Percentiles rank a stretch among this genome's conserved stretches.
phyloP scores from a whole-genome alignment of 2,329 filamentous ascomycete genomes.

The Diplocarpon mali region DNA sequence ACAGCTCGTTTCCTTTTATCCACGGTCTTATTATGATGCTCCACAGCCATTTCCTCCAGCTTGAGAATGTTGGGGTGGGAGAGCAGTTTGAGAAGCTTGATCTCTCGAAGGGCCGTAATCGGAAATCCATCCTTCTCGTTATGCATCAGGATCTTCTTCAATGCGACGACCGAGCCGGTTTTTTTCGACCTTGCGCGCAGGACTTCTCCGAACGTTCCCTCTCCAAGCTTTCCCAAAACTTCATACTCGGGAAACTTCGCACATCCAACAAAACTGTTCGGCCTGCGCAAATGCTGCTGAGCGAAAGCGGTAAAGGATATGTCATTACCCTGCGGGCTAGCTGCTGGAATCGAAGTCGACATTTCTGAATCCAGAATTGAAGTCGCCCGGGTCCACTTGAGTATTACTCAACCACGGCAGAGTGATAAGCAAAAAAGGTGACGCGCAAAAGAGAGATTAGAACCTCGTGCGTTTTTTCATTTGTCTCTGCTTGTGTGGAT shows the following conservation, averaged over 20 bases:
- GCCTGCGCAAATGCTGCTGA: slow-evolving; percentile 37
- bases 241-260: slow-evolving; percentile 75
- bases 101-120: slow-evolving; percentile 95
- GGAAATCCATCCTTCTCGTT: slow-evolving; percentile 99
- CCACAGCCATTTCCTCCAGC: slow-evolving; percentile 93
- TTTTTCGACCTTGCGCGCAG: slow-evolving; percentile 75
- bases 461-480: neutral
- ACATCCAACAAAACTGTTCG: slow-evolving; percentile 67
- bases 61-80: slow-evolving; percentile 79
- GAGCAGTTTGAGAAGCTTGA: slow-evolving; percentile 93
- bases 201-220: slow-evolving; percentile 96
- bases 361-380: slow-evolving; percentile 6
- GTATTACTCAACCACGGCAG: neutral
- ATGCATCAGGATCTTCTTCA: slow-evolving; percentile 99
- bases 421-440: neutral
- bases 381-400: neutral
- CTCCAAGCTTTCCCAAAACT: slow-evolving; percentile 72
- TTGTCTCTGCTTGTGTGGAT: neutral
- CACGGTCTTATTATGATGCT: slow-evolving; percentile 46
- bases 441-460: neutral
- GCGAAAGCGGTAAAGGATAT: slow-evolving; percentile 46
- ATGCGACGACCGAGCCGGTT: slow-evolving; percentile 64
- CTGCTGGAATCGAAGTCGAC: slow-evolving; percentile 14
- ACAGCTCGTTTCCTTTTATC: slow-evolving; percentile 74
- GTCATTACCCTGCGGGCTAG: slow-evolving; percentile 18